Percentiles rank a stretch among this genome's conserved stretches.
These are phyloP conservation scores for Lophiotrema nucula DNA, from an alignment of 495 filamentous ascomycete genomes.

Conservation along the genomic window DNA sequence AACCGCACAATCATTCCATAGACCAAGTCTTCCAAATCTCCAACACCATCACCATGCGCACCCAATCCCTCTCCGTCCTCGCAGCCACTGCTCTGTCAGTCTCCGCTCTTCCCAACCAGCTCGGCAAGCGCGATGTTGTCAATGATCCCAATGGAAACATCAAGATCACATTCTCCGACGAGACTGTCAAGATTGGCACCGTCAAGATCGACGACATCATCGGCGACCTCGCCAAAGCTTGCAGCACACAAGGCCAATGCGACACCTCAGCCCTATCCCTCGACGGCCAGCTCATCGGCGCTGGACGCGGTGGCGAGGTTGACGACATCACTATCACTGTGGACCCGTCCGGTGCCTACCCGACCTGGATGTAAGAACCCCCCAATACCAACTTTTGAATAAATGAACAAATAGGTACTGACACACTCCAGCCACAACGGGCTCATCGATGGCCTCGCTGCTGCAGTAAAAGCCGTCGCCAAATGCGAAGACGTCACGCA, in stretches of 20 bases:
- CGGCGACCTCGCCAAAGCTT: neutral
- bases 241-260: slow-evolving; percentile 4
- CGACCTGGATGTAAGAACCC: neutral
- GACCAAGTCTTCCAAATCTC: too few relatives aligned
- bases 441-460: neutral
- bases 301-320: neutral
- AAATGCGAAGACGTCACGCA: neutral
- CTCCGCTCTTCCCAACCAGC: neutral
- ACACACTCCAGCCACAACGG: too few relatives aligned
- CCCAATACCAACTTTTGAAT: neutral
- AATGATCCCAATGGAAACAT: slow-evolving; percentile 5
- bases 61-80: neutral
- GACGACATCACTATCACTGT: neutral
- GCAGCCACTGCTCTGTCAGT: neutral
- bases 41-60: neutral
- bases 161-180: neutral
- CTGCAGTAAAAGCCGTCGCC: neutral
- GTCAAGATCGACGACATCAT: slow-evolving; percentile 1
- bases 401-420: too few relatives aligned
- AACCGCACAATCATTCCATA: too few relatives aligned
- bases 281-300: neutral
- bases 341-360: neutral
- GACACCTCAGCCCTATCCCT: neutral
- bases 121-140: neutral
- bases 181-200: slow-evolving; percentile 1